phyloP scores from a whole-genome alignment of 805 yeast species.

The Candida insectalens region DNA sequence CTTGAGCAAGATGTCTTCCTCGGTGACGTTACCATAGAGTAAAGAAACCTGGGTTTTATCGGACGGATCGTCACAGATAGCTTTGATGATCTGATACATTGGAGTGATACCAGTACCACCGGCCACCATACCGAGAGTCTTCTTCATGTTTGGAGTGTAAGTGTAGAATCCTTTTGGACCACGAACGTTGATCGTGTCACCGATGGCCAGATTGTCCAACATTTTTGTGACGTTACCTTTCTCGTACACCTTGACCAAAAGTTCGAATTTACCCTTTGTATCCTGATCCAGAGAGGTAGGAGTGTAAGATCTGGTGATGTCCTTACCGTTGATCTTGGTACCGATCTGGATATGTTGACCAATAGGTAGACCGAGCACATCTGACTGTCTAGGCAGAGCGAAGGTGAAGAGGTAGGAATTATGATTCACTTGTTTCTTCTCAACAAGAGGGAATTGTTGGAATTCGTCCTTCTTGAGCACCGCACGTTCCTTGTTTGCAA shows the following conservation, averaged over 20 bases:
- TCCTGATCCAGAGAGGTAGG: slow-evolving; percentile 74
- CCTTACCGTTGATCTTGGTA: slow-evolving; percentile 70
- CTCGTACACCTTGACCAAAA: slow-evolving; percentile 79
- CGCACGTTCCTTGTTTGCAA: slow-evolving; percentile 30
- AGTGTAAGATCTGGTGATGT: slow-evolving; percentile 78
- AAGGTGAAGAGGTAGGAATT: slow-evolving; percentile 80
- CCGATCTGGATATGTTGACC: slow-evolving; percentile 88
- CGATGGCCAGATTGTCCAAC: slow-evolving; percentile 63
- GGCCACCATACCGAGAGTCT: slow-evolving; percentile 78
- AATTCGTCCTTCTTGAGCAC: slow-evolving; percentile 59
- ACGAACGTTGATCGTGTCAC: slow-evolving; percentile 67
- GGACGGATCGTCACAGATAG: slow-evolving; percentile 64
- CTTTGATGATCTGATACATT: slow-evolving; percentile 85
- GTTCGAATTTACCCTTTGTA: slow-evolving; percentile 72
- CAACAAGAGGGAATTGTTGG: slow-evolving; percentile 70
- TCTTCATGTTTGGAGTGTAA: slow-evolving; percentile 71
- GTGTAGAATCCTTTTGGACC: slow-evolving; percentile 90
- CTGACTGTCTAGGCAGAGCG: slow-evolving; percentile 65
- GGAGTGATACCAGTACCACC: slow-evolving; percentile 98
- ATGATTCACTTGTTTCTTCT: slow-evolving; percentile 66
- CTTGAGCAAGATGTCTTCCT: slow-evolving; percentile 70
- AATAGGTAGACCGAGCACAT: slow-evolving; percentile 78
- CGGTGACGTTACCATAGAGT: slow-evolving; percentile 74
- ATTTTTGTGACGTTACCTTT: slow-evolving; percentile 74
- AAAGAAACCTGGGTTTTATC: slow-evolving; percentile 71